A percentile compares a stretch with the other conserved stretches of the same genome.
These are phyloP conservation scores for Usnea hakonensis DNA, from an alignment of 495 filamentous ascomycete species.

Conservation along the genomic window DNA sequence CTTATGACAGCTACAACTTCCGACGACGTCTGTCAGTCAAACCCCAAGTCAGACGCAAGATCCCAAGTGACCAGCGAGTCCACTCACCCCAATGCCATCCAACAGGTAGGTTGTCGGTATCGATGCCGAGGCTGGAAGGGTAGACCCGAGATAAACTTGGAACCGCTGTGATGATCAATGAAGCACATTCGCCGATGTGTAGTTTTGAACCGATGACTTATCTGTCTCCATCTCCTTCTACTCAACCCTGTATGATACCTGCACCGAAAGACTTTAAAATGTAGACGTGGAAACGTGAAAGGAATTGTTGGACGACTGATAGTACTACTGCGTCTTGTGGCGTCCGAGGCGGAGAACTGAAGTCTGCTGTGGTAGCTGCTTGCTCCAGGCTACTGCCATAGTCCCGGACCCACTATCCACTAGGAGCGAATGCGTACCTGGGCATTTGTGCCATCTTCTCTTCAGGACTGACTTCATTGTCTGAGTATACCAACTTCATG, in stretches of 20 bases:
- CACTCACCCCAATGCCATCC: constrained; percentile 22
- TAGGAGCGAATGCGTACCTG: constrained; percentile 64
- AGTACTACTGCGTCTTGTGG: not conserved
- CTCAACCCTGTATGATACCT: not conserved
- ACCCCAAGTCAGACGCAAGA: constrained; percentile 15
- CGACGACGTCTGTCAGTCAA: constrained; percentile 16
- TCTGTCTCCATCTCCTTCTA: constrained; percentile 5
- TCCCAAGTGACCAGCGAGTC: constrained; percentile 17
- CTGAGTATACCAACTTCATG: constrained; percentile 66
- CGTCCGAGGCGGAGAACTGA: not conserved
- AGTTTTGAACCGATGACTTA: constrained; percentile 15
- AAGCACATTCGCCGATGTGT: constrained; percentile 5
- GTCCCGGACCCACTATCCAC: constrained; percentile 29
- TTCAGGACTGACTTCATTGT: constrained; percentile 72
- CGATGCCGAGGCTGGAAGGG: not conserved
- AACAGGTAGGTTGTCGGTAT: not conserved
- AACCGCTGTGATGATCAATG: constrained; percentile 13
- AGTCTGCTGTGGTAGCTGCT: constrained; percentile 29
- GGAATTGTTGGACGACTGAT: not conserved
- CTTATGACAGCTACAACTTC: constrained; percentile 1
- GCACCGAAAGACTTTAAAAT: not conserved
- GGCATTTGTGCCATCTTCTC: constrained; percentile 76
- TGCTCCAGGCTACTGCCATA: constrained; percentile 28
- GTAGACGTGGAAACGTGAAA: not conserved
- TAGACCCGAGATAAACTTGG: not conserved